Evolutionary conservation across 2,329 filamentous ascomycete species (phyloP), one percentile per base, ranked within the genome.

Genomic region (Epichloe glyceriae): DNA sequence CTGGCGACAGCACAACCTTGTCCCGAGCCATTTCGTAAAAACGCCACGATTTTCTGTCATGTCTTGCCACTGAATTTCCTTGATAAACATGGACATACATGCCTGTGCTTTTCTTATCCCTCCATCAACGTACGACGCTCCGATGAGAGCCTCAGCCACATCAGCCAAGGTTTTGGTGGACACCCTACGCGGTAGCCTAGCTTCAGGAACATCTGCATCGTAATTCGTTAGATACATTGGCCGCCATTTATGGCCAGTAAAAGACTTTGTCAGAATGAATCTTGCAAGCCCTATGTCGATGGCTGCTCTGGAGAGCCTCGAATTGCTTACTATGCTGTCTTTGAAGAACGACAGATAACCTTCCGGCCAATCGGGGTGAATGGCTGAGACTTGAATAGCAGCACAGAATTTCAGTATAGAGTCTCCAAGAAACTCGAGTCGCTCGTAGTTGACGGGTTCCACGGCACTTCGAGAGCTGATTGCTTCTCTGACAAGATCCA

Each of bases 341-440:
- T 90, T 90, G 53, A 75, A 75, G 2, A 70, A 66, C 0, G 83
- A 83, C 0, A 97, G 73, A 53, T 83, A 84, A 0, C 86, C 83
- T 65, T 96, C 91, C 1, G 87, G 87, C 75, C 80, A 88, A 4
- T 73, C 67, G 0, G 78, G 77, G 53, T 89, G 62, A 20, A 73
- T 64, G 0, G 74, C 72, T 17, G 72, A 69, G 3, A 90, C 72
- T 50, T 88, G 83, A 1, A 88, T 63, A 0, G 82, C 80, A 0
- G 85, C 75, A 45, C 79, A 80, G 51, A 84, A 78, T 60, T 97
- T 97, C 38, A 97, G 72, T 2, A 95, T 73, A 0, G 81, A 82
- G 60, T 97, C 91, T 0, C 93, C 93, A 0, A 96, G 69, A 57
- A 94, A 94, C 62, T 97, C 93, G 0, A 95, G 70, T 3, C 85